Evolutionary conservation across 1,284 basidiomycete species (phyloP), one percentile per base, ranked within the genome.

Genomic region (Butyriboletus appendiculatus): DNA sequence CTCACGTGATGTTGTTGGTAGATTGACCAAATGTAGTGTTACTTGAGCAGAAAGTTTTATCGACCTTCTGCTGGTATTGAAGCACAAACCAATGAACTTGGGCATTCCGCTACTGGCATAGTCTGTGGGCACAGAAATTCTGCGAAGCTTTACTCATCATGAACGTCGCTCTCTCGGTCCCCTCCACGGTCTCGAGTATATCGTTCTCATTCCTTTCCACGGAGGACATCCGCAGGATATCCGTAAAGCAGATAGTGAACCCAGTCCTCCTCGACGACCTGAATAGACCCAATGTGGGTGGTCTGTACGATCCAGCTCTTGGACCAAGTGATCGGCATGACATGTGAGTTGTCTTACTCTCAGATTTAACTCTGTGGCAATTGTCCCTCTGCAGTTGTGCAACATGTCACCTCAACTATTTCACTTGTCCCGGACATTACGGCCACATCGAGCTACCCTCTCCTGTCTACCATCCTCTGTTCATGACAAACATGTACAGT

Each of bases 371-470:
- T 45, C 43, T 56, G 45, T 56, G 38, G 14, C 28, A 47, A 50
- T 45, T 50, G 30, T 58, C 40, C 38, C 33, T 40, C n/a, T 55
- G 37, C 68, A 98, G 96, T 59, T 99, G 97, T 73, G 79, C 90
- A 62, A 98, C 97, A 73, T 99, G 97, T 72, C 87, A 84, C 53
- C 82, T 96, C 61, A 92, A 86, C 46, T 95, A 93, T 66, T 98
- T 90, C 74, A 88, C 89, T 57, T 99, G 97, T 72, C 96, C 97
- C 0, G 97, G 97, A 8, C 97, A 99, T 74, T 99, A 93, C 77
- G 97, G 97, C n/a, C 97, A 99, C 74, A 96, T 99, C 61, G 95
- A 98, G 64, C 85, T 99, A 7, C 94, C 97, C 11, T 83, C 91
- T 20, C 95, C 97, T 26, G 93, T 99, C 14, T 99, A 92, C 71